Evolutionary conservation across 1,139 yeast genomes (phyloP), one percentile per base, ranked within the genome.

Genomic region (Taphrina pruni): DNA sequence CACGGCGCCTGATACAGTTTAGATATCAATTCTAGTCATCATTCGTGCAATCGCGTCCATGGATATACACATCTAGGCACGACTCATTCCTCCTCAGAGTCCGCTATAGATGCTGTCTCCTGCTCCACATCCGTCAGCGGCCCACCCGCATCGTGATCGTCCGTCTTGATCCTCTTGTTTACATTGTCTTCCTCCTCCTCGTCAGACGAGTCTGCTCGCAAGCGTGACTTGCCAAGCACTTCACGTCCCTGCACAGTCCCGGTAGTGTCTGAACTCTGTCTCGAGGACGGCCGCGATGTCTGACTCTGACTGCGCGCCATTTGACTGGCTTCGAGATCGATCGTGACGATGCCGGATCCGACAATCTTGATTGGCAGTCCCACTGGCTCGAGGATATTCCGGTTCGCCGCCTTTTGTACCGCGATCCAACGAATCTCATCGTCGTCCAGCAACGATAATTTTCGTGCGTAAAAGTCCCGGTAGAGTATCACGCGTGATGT

Each of bases 371-470:
- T 32, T 2, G 62, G 51, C 20, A 45, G 21, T 6, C 62, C 54
- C 17, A 35, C 46, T 8, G 62, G 52, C 39, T 43, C 62, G 26
- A 32, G 62, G 21, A 58, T 45, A 14, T 58, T 43, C 7, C 62
- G 52, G 17, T 46, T 26, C 39, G 43, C 54, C 3, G 21, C 56
- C 20, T 64, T 64, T 21, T 64, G 67, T 5, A 64, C 57, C 38
- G 61, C 67, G 39, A 45, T 26, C 55, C 60, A 64, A 6, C 67
- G 67, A 11, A 62, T 17, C 11, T 50, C 66, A 11, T 45, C 58
- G 2, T 46, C 67, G 17, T 64, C 67, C 35, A 32, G 38, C n/a
- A 14, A 14, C 36, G 46, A 21, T 55, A 55, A 8, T 12, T 50
- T 46, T 12, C 35, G 20, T 5, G 55, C 54, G 11, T 46, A 57